Evolutionary conservation across 352 stramenopile genomes (phyloP), one percentile per base, ranked within the genome.

Genomic region (Phytophthora sp.): DNA sequence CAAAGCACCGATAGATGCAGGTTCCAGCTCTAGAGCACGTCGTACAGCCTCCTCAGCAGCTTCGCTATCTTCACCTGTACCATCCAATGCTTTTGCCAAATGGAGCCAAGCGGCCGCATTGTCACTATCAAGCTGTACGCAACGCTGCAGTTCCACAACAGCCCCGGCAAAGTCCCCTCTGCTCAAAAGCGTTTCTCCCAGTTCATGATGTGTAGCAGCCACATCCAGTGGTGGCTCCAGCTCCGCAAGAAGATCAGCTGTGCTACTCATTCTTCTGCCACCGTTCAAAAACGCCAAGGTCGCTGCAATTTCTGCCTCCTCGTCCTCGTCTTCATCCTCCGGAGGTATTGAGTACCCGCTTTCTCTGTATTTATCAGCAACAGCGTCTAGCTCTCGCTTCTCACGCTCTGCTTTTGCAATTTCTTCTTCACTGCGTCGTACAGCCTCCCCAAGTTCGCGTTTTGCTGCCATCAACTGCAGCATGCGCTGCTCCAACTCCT

Each of bases 1-100:
- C 1, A 91, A 52, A 1, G 78, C 78, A n/a, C 76, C 64, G 15
- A 89, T 66, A 18, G 78, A 87, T 4, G 68, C 42, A 15, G 69
- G 65, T 13, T 88, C 73, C 37, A 85, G 62, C 28, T 72, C 62
- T 13, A 91, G 38, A 2, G 82, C 71, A 48, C 74, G 65, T 3
- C 79, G 69, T 11, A 89, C 74, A 17, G 82, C 82, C 15, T 72
- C 63, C 63, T 91, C 78, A 2, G 82, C 79, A 5, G 54, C 67
- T 8, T 55, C 54, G 20, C 51, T 59, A 43, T 85, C 66, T 11
- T 55, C 48, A 2, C 80, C 76, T 7, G 61, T 60, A 0, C 71
- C 75, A 39, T 91, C 82, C n/a, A 89, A 41, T 17, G 79, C 82
- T 57, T 82, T 91, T 11, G 82, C 82, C 32, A 89, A 65, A 39